Evolutionary conservation across 129 eudicot genomes (phyloP), one percentile per base, ranked within the genome.

Genomic region (Heracleum sosnowskyi): DNA sequence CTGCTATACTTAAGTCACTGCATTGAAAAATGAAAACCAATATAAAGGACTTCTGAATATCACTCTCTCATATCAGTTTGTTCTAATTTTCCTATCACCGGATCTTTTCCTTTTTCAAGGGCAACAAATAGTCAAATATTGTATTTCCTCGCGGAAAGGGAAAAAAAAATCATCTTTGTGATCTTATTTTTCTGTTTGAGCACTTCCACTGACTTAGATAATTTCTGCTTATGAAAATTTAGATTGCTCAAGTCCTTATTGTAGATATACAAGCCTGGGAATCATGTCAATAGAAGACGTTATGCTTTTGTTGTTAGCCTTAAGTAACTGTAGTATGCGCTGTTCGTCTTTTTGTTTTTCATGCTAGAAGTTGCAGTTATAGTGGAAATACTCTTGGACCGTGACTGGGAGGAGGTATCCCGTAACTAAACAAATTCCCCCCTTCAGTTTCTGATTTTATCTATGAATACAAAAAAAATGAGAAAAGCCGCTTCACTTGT

Each of bases 311-410:
- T 74, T 81, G 79, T 84, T 74, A 64, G 49, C 83, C 92, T 81
- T 88, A 81, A 88, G 39, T 74, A 20, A 20, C 41, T 78, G 47
- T 31, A 93, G 98, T 93, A 93, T 83, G 85, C 86, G 87, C 85
- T 87, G 53, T 82, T 91, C 77, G 79, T 91, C 74, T 84, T 93
- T 71, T 74, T 89, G 81, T 83, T 93, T 47, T 78, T 93, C 39
- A 78, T 89, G 89, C 72, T 93, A 73, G 97, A 91, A 86, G 98
- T 89, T 81, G 97, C 92, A 26, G 82, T 93, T 75, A 79, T 88
- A 24, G 79, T 83, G 71, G 97, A 93, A 75, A 90, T 93, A 35
- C 84, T 91, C 79, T 80, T 93, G 26, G 91, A 93, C 76, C 89
- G 70, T 28, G 73, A 91, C 77, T 91, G 98, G 98, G 87, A 89